phyloP scores from a whole-genome alignment of 2,329 filamentous ascomycete species.

The Aspergillus pseudotamarii region DNA sequence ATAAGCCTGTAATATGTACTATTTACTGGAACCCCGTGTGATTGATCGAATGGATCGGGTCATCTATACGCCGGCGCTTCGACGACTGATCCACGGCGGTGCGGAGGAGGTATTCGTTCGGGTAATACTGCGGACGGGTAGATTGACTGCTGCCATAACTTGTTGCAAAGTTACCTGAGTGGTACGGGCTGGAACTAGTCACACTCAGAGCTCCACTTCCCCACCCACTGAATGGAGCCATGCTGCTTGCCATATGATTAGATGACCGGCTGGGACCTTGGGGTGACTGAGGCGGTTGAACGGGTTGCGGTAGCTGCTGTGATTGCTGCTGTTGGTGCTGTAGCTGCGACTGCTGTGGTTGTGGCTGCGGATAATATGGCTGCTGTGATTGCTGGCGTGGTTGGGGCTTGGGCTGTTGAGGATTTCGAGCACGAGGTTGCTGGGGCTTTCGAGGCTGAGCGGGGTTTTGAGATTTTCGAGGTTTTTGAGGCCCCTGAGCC shows the following conservation, averaged over 20 bases:
- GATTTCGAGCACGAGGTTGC: neutral
- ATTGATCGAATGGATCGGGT: neutral
- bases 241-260: neutral
- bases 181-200: neutral
- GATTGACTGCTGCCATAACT: neutral
- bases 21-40: neutral
- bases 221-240: neutral
- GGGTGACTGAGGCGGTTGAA: neutral
- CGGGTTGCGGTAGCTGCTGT: neutral
- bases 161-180: neutral
- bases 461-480: neutral
- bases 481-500: neutral
- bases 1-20: neutral
- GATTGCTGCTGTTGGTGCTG: too few relatives aligned
- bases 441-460: neutral
- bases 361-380: too few relatives aligned
- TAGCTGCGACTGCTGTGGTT: too few relatives aligned
- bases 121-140: neutral
- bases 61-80: conserved; percentile 3
- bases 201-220: neutral
- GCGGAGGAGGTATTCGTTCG: neutral
- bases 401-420: neutral
- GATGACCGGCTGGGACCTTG: neutral
- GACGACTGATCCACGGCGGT: neutral
- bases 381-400: neutral